Conservation (phyloP, 441 rosid genomes). For the Breynia disticha region DNA sequence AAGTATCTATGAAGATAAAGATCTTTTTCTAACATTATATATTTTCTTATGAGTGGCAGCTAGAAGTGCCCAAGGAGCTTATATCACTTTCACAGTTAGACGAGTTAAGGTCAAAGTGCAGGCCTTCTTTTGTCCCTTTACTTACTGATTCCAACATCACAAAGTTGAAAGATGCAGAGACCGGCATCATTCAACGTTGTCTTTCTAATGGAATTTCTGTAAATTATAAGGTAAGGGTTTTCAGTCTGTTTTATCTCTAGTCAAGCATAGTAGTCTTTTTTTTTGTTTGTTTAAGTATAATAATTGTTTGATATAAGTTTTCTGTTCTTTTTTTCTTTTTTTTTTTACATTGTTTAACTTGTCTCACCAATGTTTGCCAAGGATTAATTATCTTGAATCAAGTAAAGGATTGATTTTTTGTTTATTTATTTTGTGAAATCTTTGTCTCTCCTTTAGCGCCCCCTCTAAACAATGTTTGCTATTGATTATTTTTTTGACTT, state of each 20-base stretch:
- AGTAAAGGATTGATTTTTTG: not conserved
- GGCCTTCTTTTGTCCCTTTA: slow-evolving; percentile 58
- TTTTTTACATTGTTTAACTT: not conserved
- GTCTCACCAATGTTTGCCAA: not conserved
- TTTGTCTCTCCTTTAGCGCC: not conserved
- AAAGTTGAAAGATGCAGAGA: slow-evolving; percentile 71
- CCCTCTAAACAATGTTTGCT: not conserved
- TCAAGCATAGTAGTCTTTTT: not conserved
- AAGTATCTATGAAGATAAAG: slow-evolving; percentile 8
- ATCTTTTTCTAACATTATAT: slow-evolving; percentile 16
- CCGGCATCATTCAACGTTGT: slow-evolving; percentile 78
- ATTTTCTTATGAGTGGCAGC: slow-evolving; percentile 42
- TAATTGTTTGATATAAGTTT: not conserved
- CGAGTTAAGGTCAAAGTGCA: slow-evolving; percentile 54
- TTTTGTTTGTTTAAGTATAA: not conserved
- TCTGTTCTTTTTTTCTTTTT: not conserved
- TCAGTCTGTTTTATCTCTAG: not conserved
- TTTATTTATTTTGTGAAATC: not conserved
- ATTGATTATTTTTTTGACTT: not conserved
- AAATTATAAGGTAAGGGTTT: slow-evolving; percentile 53
- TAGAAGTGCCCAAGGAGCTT: slow-evolving; percentile 95
- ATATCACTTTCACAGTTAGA: slow-evolving; percentile 60
- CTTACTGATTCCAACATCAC: slow-evolving; percentile 36
- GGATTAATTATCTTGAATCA: not conserved
- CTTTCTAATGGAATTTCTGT: slow-evolving; percentile 92